Evolutionary conservation across 2,329 filamentous ascomycete genomes (phyloP), one percentile per base, ranked within the genome.

Genomic region (Epichloe coenophiala): DNA sequence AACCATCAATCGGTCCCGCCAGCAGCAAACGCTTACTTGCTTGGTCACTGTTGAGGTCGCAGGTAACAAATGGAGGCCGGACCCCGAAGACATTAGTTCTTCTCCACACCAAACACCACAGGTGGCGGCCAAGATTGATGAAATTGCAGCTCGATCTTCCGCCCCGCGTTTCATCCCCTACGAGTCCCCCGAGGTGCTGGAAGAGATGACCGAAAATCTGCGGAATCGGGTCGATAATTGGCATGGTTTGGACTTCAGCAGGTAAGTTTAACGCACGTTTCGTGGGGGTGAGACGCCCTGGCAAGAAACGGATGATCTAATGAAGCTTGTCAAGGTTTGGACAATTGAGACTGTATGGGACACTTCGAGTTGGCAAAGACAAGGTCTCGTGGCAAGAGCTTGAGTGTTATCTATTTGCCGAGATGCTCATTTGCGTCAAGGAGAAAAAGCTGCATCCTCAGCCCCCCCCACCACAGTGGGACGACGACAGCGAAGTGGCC

Each of bases 361-460:
- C 85, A 2, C 80, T 98, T 51, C 83, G 88, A 49, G 93, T 98
- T 21, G 93, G 93, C 59, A 98, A 98, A 68, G 93, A 98, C 67
- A 89, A 89, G 58, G 77, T 91, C 56, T 90, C 90, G 6, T 98
- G 93, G 93, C 93, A 98, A 71, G 93, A 97, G 65, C 71, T 98
- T 50, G 90, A 98, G 65, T 98, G 93, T 66, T 98, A 88, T 65
- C 77, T 98, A 33, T 98, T 98, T 63, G 88, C 86, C 4, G 93
- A 98, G 70, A 98, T 98, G 93, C 84, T 98, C 60, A 98, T 98
- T 57, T 98, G 93, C 63, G 89, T 98, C 54, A 98, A 97, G 69
- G 93, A 97, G 69, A 97, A 96, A 77, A 95, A 90, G 70, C 68
- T 75, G 8, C 65, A 72, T 58, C 73, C 39, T 2, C 64, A 67